Conservation (phyloP, 1,284 basidiomycete genomes). For the Microbotryum scabiosae region DNA sequence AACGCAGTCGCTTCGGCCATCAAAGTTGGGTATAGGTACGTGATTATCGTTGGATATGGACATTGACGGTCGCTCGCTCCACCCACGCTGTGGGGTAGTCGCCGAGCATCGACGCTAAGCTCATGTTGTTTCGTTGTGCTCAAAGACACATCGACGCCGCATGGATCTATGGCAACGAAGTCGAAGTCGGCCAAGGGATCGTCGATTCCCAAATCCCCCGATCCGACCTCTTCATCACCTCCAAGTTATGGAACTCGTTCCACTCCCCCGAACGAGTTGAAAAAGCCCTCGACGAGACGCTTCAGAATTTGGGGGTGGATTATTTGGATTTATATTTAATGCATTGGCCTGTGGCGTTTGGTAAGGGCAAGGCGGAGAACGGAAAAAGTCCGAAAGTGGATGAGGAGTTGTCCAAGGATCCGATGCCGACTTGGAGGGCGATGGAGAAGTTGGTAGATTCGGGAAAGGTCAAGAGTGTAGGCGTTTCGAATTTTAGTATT, state of each 20-base stretch:
- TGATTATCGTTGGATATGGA: not conserved
- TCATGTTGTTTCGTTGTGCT: not conserved
- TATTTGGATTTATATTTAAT: constrained; percentile 77
- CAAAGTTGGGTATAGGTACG: constrained; percentile 25
- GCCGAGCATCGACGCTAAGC: not conserved
- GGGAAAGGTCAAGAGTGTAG: constrained; percentile 54
- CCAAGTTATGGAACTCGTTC: constrained; percentile 59
- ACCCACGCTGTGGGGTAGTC: not conserved
- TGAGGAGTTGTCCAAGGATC: constrained; percentile 57
- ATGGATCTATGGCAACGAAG: constrained; percentile 70
- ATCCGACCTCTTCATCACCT: constrained; percentile 59
- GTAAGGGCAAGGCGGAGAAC: constrained; percentile 36
- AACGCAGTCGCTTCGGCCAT: constrained; percentile 27
- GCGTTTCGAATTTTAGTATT: constrained; percentile 59
- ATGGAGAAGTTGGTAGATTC: constrained; percentile 50
- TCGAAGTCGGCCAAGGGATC: constrained; percentile 75
- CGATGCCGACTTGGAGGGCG: constrained; percentile 56
- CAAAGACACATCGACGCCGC: constrained; percentile 64
- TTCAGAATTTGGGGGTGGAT: constrained; percentile 58
- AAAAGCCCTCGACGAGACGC: constrained; percentile 60
- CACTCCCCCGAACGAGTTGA: constrained; percentile 51
- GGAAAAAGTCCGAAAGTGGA: constrained; percentile 49
- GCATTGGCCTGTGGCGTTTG: constrained; percentile 47
- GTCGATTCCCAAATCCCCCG: constrained; percentile 53
- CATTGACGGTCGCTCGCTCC: not conserved